Evolutionary conservation across 768 basidiomycete species (phyloP).

Genomic region (Termitomyces sp.): DNA sequence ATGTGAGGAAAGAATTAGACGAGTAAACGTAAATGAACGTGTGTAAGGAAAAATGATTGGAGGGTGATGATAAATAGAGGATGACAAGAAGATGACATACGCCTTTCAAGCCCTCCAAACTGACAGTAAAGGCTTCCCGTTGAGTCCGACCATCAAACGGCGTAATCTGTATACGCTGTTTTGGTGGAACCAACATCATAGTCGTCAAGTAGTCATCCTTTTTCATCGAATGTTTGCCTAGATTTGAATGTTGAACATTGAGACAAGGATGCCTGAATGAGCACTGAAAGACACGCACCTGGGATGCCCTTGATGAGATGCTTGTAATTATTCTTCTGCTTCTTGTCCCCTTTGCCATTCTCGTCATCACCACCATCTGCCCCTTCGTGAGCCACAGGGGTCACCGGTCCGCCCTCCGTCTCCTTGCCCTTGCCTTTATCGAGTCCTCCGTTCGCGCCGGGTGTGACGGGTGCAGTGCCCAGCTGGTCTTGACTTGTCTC

Average conservation of each 20-base stretch:
- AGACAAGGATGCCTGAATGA: constrained; percentile 3
- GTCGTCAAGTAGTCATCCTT: constrained; percentile 70
- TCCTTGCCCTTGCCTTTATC: constrained; percentile 55
- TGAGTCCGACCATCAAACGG: constrained; percentile 67
- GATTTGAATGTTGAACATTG: constrained; percentile 7
- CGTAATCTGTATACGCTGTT: constrained; percentile 60
- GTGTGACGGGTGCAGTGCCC: constrained; percentile 12
- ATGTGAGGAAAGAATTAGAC: neutral
- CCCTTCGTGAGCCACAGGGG: constrained; percentile 33
- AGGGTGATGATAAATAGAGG: neutral
- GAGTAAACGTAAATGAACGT: neutral
- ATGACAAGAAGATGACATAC: constrained; percentile 38
- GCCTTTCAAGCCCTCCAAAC: constrained; percentile 68
- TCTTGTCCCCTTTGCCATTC: constrained; percentile 57
- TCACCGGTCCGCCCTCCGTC: constrained; percentile 29
- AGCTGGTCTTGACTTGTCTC: constrained; percentile 23
- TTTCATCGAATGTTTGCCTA: constrained; percentile 78
- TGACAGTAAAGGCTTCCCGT: constrained; percentile 69
- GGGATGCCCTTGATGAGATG: constrained; percentile 75
- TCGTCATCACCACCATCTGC: constrained; percentile 54
- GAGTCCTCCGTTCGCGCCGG: constrained; percentile 19
- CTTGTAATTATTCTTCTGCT: constrained; percentile 75
- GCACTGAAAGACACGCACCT: constrained; percentile 41
- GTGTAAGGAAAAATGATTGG: neutral
- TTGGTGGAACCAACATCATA: constrained; percentile 66